phyloP scores from a whole-genome alignment of 495 filamentous ascomycete species.

The Astrothelium macrocarpum region DNA sequence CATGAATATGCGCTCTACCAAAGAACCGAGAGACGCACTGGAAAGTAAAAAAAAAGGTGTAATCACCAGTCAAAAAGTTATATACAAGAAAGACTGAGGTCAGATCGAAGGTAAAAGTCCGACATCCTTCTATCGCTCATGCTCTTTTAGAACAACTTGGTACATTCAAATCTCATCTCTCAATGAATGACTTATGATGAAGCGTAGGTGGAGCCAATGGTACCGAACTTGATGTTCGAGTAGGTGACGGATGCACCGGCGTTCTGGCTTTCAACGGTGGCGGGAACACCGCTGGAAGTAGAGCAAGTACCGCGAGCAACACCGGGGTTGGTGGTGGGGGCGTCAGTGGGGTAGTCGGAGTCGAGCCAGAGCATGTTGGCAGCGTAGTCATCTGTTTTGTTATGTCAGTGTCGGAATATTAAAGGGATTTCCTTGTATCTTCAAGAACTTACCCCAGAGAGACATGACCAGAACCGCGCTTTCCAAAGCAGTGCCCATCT shows the following conservation, averaged over 20 bases:
- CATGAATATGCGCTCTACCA: background rate
- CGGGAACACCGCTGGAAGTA: slow-evolving; percentile 37
- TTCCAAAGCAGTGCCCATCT: slow-evolving; percentile 48
- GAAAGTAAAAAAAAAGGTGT: background rate
- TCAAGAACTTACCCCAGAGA: slow-evolving; percentile 45
- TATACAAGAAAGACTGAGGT: slow-evolving; percentile 1
- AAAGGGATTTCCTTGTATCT: background rate
- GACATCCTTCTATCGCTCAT: background rate
- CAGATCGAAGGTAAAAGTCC: background rate
- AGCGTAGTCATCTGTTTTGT: slow-evolving; percentile 48
- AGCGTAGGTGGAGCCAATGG: slow-evolving; percentile 24
- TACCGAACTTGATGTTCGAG: slow-evolving; percentile 25
- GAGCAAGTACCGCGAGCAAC: slow-evolving; percentile 61
- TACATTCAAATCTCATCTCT: background rate
- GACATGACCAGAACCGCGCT: slow-evolving; percentile 72
- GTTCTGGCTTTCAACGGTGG: slow-evolving; percentile 18
- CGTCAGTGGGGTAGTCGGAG: slow-evolving; percentile 57
- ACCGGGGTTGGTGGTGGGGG: slow-evolving; percentile 48
- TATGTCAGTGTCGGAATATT: background rate
- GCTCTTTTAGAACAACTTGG: background rate
- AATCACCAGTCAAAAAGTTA: background rate
- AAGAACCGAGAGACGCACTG: background rate
- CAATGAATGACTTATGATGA: background rate
- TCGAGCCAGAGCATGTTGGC: slow-evolving; percentile 82
- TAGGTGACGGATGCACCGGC: slow-evolving; percentile 20